phyloP scores from a whole-genome alignment of 2,329 filamentous ascomycete genomes.

The Cladosporium phlei region DNA sequence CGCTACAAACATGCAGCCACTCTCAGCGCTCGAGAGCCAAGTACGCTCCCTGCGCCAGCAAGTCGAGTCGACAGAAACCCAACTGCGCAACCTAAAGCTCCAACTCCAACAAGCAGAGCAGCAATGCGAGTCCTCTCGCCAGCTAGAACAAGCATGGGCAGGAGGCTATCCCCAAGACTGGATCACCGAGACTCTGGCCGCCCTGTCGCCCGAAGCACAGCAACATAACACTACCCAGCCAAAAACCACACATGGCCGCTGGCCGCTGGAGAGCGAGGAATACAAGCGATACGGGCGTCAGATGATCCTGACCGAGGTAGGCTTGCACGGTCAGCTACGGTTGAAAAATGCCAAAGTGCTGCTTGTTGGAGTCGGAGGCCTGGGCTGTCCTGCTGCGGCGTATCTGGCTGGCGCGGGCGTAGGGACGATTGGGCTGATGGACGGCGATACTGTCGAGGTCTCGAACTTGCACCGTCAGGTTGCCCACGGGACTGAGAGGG shows the following conservation, averaged over 20 bases:
- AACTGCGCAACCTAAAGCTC: slow-evolving; percentile 36
- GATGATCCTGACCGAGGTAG: slow-evolving; percentile 79
- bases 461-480: slow-evolving; percentile 94
- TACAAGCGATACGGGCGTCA: slow-evolving; percentile 86
- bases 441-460: slow-evolving; percentile 80
- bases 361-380: slow-evolving; percentile 78
- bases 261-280: slow-evolving; percentile 68
- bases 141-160: slow-evolving; percentile 26
- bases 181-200: slow-evolving; percentile 39
- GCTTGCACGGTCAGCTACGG: slow-evolving; percentile 70
- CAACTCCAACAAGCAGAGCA: slow-evolving; percentile 42
- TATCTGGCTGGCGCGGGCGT: slow-evolving; percentile 89
- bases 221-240: background rate
- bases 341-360: slow-evolving; percentile 68
- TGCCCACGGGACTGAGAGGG: slow-evolving; percentile 65
- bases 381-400: slow-evolving; percentile 88
- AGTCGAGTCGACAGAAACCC: slow-evolving; percentile 39
- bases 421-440: slow-evolving; percentile 75
- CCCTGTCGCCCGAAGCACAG: slow-evolving; percentile 20
- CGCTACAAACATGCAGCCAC: background rate
- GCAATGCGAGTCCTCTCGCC: slow-evolving; percentile 24
- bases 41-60: slow-evolving; percentile 39
- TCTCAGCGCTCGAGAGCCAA: slow-evolving; percentile 15
- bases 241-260: slow-evolving; percentile 36
- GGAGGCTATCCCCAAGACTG: slow-evolving; percentile 41